Base-by-base conservation (phyloP, 768 basidiomycete genomes). In the Kwoniella sp. region DNA sequence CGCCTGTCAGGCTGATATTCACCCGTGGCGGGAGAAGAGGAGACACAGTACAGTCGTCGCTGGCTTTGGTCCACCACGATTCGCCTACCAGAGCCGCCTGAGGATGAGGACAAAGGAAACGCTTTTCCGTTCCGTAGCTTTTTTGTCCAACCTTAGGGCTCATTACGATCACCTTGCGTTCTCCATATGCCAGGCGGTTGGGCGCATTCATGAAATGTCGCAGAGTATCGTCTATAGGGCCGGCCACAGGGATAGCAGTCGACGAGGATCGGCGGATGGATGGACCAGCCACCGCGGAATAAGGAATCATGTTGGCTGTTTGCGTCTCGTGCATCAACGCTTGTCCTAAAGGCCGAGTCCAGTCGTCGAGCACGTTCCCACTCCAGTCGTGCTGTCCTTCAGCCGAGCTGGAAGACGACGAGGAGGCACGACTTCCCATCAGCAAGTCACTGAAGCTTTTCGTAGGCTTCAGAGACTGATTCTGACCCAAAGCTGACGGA, bases 131-230 rank as follows among this genome's bases (percentile, higher is more conserved):
- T 31, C 91, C 92, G 70, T 96, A 98, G 8, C 88, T 90, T 71
- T 96, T 93, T 78, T 98, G 93, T 3, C 89, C 93, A 26, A 96
- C 91, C 69, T 87, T 90, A 71, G 87, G 89, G n/a, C 89, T 92
- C 88, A 95, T 91, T 64, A 98, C 87, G 56, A 96, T 87, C 55
- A 98, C 83, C 3, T 90, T 89, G 41, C 90, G 83, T 73, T 96
- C 93, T 44, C 93, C 93, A 63, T 86, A 86, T 1, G 86, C 87
- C 39, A 95, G 80, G 26, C 91, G 82, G 71, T 93, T 93, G 32
- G 83, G 79, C 19, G 90, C 82, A 28, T 84, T 81, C 44, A 91
- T 82, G 70, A 90, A 96, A 63, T 87, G 85, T 56, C 59, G 40
- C 22, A 68, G 34, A 8, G 43, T 53, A 5, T 50, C 53, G 19